Conservation (phyloP, 192 early-diverging fungal genomes). For the Pecoramyces ruminantium region DNA sequence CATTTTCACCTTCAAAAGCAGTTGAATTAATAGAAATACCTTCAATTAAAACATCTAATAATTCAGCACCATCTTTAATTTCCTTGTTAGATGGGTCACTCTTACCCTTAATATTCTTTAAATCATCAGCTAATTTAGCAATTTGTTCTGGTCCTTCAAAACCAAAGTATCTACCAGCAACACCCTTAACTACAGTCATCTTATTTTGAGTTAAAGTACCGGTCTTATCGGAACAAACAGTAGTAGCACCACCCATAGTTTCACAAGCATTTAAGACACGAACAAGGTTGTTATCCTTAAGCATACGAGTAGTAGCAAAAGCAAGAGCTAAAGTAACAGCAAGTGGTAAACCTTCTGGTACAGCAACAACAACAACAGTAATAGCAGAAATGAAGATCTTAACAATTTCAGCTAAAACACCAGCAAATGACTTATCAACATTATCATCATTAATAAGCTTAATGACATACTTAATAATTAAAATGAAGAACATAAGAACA, state of each 20-base stretch:
- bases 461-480: slow-evolving; percentile 78
- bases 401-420: not conserved
- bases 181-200: slow-evolving; percentile 91
- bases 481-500: slow-evolving; percentile 64
- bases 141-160: slow-evolving; percentile 18
- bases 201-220: slow-evolving; percentile 93
- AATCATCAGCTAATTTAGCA: slow-evolving; percentile 7
- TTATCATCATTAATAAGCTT: not conserved
- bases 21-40: slow-evolving; percentile 64
- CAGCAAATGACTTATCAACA: not conserved
- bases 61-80: slow-evolving; percentile 1
- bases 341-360: slow-evolving; percentile 93
- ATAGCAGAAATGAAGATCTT: slow-evolving; percentile 75
- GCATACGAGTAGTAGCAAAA: slow-evolving; percentile 84
- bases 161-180: slow-evolving; percentile 43
- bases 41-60: slow-evolving; percentile 39
- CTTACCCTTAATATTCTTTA: not conserved
- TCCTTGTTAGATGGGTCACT: not conserved
- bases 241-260: slow-evolving; percentile 88
- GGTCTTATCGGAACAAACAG: slow-evolving; percentile 97
- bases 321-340: slow-evolving; percentile 93
- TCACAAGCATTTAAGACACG: slow-evolving; percentile 91
- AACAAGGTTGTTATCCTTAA: slow-evolving; percentile 95
- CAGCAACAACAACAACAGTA: slow-evolving; percentile 90
- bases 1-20: slow-evolving; percentile 7